Evolutionary conservation across 345 rosid species (phyloP), one percentile per base, ranked within the genome.

Genomic region (Pistacia vera): DNA sequence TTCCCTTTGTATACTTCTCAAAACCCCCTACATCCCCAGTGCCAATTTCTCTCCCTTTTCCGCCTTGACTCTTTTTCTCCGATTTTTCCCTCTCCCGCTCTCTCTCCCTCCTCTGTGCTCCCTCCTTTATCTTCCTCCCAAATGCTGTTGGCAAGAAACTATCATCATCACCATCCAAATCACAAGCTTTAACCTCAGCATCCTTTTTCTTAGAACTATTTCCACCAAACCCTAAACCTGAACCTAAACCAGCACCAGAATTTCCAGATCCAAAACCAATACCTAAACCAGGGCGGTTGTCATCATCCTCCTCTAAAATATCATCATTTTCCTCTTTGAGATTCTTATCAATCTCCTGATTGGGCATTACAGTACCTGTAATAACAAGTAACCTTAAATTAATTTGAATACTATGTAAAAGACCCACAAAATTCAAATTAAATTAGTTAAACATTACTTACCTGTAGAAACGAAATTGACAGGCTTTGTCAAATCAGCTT

Each of bases 1-100:
- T 86, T 13, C 98, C 97, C 84, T 89, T 92, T 1, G 94, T 92
- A 79, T 86, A 76, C 75, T 90, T 88, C 94, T 95, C 98, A 51
- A 90, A 95, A 55, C 62, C 67, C 44, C 94, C 97, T 59, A 88
- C 90, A 70, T 86, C 89, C 36, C 84, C 84, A 3, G 66, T 77
- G 33, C 79, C 85, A 60, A 52, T 48, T 56, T 82, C 93, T 82
- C 74, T 88, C 83, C 82, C 84, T 8, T 84, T 85, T 66, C 85
- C 90, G 36, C 83, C 86, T 67, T 80, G 85, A 52, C 68, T 78
- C 78, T 86, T 87, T 88, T 85, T 91, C 89, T 90, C 93, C 84
- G 84, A 33, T 75, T 75, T 86, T 1, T 80, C 79, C 81, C 71
- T 89, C 78, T 86, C 91, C 77, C 84, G 83, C 82, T 88, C 82